Percentiles rank a stretch among this genome's conserved stretches.
Evolutionary conservation across 129 eudicot genomes (phyloP).

Genomic region (Flaveria linearis): DNA sequence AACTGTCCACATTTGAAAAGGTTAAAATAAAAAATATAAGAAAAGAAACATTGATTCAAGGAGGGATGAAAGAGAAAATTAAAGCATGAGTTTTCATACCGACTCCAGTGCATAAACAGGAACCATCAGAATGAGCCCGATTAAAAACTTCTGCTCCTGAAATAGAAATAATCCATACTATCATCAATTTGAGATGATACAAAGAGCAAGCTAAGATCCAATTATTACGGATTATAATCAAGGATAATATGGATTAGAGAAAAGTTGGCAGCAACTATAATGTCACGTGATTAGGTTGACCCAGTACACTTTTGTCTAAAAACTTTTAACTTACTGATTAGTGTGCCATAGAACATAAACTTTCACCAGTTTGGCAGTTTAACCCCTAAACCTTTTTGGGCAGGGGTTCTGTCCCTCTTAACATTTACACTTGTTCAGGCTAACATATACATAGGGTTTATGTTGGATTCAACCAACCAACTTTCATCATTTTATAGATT

Average conservation of each 20-base stretch:
- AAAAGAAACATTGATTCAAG: background rate
- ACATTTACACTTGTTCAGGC: background rate
- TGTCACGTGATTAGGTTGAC: background rate
- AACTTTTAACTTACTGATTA: background rate
- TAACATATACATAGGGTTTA: background rate
- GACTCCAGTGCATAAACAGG: slow-evolving; percentile 89
- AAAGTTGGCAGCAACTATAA: background rate
- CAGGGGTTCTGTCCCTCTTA: background rate
- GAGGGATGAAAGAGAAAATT: background rate
- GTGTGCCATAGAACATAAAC: background rate
- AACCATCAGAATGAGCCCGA: slow-evolving; percentile 82
- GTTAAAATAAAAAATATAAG: slow-evolving; percentile 21
- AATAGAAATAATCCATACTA: slow-evolving; percentile 28
- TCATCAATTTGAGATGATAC: slow-evolving; percentile 14
- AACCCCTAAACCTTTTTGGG: background rate
- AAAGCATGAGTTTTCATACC: slow-evolving; percentile 38
- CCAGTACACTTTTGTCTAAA: background rate
- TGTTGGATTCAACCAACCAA: background rate
- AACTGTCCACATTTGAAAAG: slow-evolving; percentile 45
- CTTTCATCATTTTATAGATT: background rate
- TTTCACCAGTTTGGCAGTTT: background rate
- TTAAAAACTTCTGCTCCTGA: slow-evolving; percentile 83
- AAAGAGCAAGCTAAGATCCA: slow-evolving; percentile 6
- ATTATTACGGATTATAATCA: slow-evolving; percentile 3
- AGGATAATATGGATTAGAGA: background rate